phyloP scores from a whole-genome alignment of 2,329 filamentous ascomycete species.

The Pezicula neosporulosa region DNA sequence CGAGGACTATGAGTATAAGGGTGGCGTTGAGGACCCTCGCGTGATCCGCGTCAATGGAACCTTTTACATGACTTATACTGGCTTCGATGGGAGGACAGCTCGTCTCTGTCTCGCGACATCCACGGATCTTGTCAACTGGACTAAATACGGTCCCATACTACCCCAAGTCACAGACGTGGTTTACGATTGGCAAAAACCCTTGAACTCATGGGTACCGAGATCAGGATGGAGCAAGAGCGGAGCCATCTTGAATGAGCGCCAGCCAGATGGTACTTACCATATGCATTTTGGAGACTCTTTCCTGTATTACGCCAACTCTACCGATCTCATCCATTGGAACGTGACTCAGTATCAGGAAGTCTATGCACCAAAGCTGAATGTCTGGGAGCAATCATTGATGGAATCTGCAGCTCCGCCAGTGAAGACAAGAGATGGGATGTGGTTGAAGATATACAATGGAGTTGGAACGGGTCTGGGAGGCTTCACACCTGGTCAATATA shows the following conservation, averaged over 20 bases:
- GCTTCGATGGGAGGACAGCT: conserved; percentile 26
- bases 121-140: conserved; percentile 32
- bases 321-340: conserved; percentile 30
- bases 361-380: conserved; percentile 23
- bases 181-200: conserved; percentile 18
- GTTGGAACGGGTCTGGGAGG: conserved; percentile 23
- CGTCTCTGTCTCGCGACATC: conserved; percentile 33
- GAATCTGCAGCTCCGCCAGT: conserved; percentile 29
- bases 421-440: conserved; percentile 30
- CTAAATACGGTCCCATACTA: conserved; percentile 27
- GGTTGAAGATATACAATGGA: conserved; percentile 29
- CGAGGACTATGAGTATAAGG: conserved; percentile 28
- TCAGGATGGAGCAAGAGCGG: conserved; percentile 21
- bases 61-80: conserved; percentile 35
- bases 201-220: conserved; percentile 3
- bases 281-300: conserved; percentile 32
- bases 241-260: conserved; percentile 26
- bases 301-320: conserved; percentile 27
- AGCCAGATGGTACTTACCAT: conserved; percentile 28
- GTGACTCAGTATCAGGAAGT: conserved; percentile 8
- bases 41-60: conserved; percentile 32
- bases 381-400: conserved; percentile 31
- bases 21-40: conserved; percentile 33
- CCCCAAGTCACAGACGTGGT: conserved; percentile 18
- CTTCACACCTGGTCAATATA: conserved; percentile 26